These are phyloP conservation scores for Scutellaria baicalensis DNA, from an alignment of 257 asterid genomes.

Conservation along the genomic window DNA sequence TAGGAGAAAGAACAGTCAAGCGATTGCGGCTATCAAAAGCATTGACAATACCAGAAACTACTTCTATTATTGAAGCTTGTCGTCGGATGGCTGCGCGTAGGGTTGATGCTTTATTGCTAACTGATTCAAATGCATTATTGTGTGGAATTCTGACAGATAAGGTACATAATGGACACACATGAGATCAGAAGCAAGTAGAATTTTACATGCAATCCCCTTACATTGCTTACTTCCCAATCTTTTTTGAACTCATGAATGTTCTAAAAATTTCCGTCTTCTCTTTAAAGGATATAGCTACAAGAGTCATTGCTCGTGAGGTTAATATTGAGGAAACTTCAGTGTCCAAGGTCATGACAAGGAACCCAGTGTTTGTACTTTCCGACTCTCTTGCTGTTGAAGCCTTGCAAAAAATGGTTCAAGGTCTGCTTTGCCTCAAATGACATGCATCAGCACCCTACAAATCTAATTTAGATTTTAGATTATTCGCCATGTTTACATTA, in stretches of 20 bases:
- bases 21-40: slow-evolving; percentile 86
- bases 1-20: slow-evolving; percentile 97
- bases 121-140: slow-evolving; percentile 90
- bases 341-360: slow-evolving; percentile 91
- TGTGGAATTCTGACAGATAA: slow-evolving; percentile 97
- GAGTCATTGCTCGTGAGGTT: slow-evolving; percentile 81
- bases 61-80: slow-evolving; percentile 78
- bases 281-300: slow-evolving; percentile 76
- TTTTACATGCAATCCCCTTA: not conserved
- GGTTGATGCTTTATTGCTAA: slow-evolving; percentile 91
- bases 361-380: slow-evolving; percentile 92
- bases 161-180: slow-evolving; percentile 35
- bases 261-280: not conserved
- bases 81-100: slow-evolving; percentile 98
- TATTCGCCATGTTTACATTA: not conserved
- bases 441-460: slow-evolving; percentile 3
- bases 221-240: not conserved
- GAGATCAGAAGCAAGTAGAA: not conserved
- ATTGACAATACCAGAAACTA: slow-evolving; percentile 84
- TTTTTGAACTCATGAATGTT: not conserved
- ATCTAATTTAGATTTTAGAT: not conserved
- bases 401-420: slow-evolving; percentile 97
- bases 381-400: slow-evolving; percentile 99
- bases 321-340: slow-evolving; percentile 84
- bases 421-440: slow-evolving; percentile 31